These are phyloP conservation scores for Paraphoma chrysanthemicola DNA, from an alignment of 2,329 filamentous ascomycete genomes.

Conservation along the genomic window DNA sequence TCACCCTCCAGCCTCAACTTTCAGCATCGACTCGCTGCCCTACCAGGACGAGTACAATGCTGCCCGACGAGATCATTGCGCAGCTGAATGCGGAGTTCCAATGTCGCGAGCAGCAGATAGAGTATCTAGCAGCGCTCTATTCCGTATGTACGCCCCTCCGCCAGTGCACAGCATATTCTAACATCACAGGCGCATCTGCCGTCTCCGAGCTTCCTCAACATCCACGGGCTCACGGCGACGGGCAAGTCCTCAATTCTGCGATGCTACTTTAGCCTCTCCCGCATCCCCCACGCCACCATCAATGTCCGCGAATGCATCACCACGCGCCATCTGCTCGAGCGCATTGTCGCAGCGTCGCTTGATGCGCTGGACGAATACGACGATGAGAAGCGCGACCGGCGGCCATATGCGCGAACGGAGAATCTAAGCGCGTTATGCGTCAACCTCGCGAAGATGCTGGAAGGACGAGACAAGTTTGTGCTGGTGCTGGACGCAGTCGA, in stretches of 20 bases:
- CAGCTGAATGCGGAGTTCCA: slow-evolving; percentile 48
- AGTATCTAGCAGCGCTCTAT: slow-evolving; percentile 54
- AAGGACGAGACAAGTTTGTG: slow-evolving; percentile 69
- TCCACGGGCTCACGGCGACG: slow-evolving; percentile 85
- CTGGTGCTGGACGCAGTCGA: slow-evolving; percentile 90
- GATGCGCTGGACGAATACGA: slow-evolving; percentile 52
- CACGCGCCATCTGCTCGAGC: slow-evolving; percentile 77
- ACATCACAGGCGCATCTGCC: slow-evolving; percentile 66
- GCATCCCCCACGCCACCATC: slow-evolving; percentile 66
- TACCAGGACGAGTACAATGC: slow-evolving; percentile 31
- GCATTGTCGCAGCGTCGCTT: slow-evolving; percentile 63
- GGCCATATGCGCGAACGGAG: slow-evolving; percentile 72
- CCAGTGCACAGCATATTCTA: slow-evolving; percentile 9
- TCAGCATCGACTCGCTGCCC: slow-evolving; percentile 1
- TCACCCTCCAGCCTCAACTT: not conserved
- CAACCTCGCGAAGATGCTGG: slow-evolving; percentile 71
- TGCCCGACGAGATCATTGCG: slow-evolving; percentile 45
- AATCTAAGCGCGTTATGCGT: slow-evolving; percentile 78
- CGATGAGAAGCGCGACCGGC: slow-evolving; percentile 42
- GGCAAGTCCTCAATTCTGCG: slow-evolving; percentile 79
- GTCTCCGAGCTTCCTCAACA: slow-evolving; percentile 74
- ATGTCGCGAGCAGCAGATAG: slow-evolving; percentile 57
- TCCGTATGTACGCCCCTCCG: slow-evolving; percentile 42
- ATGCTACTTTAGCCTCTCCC: slow-evolving; percentile 63
- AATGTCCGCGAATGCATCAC: slow-evolving; percentile 80